phyloP scores from a whole-genome alignment of 1,139 yeast genomes.

The Tardiomyces blankii region DNA sequence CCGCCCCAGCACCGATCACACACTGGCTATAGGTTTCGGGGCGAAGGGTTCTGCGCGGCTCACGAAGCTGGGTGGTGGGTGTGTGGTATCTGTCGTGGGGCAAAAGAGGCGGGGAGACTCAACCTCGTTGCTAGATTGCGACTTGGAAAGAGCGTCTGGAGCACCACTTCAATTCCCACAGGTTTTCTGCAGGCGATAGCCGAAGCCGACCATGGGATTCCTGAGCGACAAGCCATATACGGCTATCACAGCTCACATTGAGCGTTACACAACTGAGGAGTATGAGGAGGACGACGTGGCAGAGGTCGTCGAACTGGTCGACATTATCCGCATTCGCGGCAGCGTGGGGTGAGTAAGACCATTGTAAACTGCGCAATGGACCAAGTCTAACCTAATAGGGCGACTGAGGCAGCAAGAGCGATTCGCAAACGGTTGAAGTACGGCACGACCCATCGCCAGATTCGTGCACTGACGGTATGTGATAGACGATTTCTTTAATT shows the following conservation, averaged over 20 bases:
- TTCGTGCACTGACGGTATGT: conserved; percentile 45
- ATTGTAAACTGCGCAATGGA: no score
- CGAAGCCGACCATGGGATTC: conserved; percentile 13
- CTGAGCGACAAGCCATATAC: conserved; percentile 33
- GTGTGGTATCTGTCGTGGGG: no score
- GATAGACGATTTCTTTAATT: no score
- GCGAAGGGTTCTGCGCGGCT: no score
- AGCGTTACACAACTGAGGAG: conserved; percentile 29
- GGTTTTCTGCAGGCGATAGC: not conserved
- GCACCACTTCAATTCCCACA: not conserved
- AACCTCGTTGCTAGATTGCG: no score
- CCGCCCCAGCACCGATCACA: no score
- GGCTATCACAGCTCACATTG: conserved; percentile 38
- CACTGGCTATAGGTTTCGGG: no score
- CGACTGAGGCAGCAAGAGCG: conserved; percentile 82
- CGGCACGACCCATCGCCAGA: conserved; percentile 53
- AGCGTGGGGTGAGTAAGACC: conserved; percentile 1
- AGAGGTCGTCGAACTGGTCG: conserved; percentile 34
- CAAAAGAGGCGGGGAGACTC: no score
- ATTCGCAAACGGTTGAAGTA: conserved; percentile 80
- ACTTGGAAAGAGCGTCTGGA: not conserved
- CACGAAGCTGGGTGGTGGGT: no score
- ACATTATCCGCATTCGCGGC: conserved; percentile 31
- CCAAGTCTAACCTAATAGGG: conserved; percentile 29
- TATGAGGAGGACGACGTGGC: conserved; percentile 19